These are phyloP conservation scores for Microstegium vimineum DNA, from an alignment of 176 grass and related monocot genomes.

Conservation along the genomic window DNA sequence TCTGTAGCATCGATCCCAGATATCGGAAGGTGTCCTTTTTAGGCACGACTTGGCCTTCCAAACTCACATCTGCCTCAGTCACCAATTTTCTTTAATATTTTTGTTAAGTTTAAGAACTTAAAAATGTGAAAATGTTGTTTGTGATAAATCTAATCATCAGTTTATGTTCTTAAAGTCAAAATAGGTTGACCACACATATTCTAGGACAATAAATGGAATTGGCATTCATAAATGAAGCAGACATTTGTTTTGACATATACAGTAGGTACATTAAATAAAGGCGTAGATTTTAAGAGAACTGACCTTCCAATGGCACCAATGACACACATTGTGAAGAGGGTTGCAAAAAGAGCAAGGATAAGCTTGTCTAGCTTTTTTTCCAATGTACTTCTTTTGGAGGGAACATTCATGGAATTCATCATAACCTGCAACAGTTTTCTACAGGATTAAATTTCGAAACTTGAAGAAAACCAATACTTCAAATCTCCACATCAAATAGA, in stretches of 20 bases:
- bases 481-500: slow-evolving; percentile 7
- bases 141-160: not conserved
- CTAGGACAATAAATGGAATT: not conserved
- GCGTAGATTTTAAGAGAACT: slow-evolving; percentile 18
- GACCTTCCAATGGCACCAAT: slow-evolving; percentile 99
- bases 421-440: slow-evolving; percentile 70
- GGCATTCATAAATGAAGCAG: not conserved
- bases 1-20: too few relatives aligned
- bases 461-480: slow-evolving; percentile 11
- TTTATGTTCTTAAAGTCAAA: not conserved
- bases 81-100: not conserved
- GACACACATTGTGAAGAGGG: slow-evolving; percentile 86
- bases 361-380: slow-evolving; percentile 97
- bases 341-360: slow-evolving; percentile 96
- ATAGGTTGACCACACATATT: not conserved
- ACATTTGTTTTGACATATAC: not conserved
- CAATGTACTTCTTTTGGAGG: slow-evolving; percentile 96
- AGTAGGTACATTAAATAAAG: slow-evolving; percentile 25
- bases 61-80: too few relatives aligned
- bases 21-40: too few relatives aligned
- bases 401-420: slow-evolving; percentile 99
- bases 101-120: not conserved
- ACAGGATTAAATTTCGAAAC: slow-evolving; percentile 33
- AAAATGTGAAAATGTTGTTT: not conserved
- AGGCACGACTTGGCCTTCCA: too few relatives aligned